Conservation (phyloP, 208 protist species). For the Crithidia sp. region DNA sequence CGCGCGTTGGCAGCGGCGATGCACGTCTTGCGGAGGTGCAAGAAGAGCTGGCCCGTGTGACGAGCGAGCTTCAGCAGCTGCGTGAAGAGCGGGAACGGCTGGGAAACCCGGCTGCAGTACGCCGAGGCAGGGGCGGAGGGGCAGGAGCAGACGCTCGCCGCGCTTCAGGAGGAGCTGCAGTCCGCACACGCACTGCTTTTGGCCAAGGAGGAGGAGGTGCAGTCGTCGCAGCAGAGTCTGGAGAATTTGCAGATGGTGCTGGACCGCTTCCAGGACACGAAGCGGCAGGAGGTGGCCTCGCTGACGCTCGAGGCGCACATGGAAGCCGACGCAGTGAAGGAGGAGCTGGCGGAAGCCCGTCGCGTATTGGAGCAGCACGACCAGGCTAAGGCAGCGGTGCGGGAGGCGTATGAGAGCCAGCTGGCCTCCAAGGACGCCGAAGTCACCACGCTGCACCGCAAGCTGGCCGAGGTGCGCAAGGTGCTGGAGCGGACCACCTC, state of each 20-base stretch:
- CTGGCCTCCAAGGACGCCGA: conserved; percentile 67
- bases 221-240: conserved; percentile 13
- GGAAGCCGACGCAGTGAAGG: conserved; percentile 33
- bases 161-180: conserved; percentile 50
- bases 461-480: conserved; percentile 74
- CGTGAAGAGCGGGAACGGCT: conserved; percentile 51
- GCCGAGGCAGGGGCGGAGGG: conserved; percentile 11
- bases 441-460: conserved; percentile 70
- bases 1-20: conserved; percentile 38
- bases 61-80: conserved; percentile 48
- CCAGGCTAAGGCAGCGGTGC: conserved; percentile 3
- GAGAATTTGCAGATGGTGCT: conserved; percentile 42
- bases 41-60: conserved; percentile 28
- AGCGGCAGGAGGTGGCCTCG: conserved; percentile 29
- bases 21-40: conserved; percentile 37
- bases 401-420: conserved; percentile 25
- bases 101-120: conserved; percentile 23
- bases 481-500: conserved; percentile 64
- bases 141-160: conserved; percentile 19
- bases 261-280: conserved; percentile 35
- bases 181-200: conserved; percentile 37
- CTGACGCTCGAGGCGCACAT: conserved; percentile 31
- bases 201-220: conserved; percentile 37
- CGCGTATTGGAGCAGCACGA: conserved; percentile 22
- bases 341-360: conserved; percentile 17